Conservation (phyloP, 345 rosid genomes). For the Angophora floribunda region DNA sequence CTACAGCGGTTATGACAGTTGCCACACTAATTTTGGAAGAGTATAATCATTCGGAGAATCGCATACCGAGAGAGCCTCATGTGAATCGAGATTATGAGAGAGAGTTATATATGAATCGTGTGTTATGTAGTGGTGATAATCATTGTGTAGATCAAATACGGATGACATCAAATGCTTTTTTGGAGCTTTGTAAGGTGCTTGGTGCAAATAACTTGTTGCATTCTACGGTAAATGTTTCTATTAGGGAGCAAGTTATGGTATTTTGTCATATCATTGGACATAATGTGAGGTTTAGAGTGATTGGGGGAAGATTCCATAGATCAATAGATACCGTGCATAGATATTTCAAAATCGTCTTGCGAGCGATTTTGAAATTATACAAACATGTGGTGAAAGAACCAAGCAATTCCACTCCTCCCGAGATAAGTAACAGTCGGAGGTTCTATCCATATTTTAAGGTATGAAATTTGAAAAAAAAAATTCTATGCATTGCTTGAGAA, state of each 20-base stretch:
- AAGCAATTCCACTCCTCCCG: not conserved
- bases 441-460: not conserved
- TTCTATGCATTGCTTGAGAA: not conserved
- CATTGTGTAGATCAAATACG: not conserved
- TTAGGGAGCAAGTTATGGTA: not conserved
- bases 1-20: fast-evolving
- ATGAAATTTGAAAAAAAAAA: not conserved
- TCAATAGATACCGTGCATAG: not conserved
- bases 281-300: not conserved
- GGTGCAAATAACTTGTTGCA: not conserved
- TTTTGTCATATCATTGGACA: not conserved
- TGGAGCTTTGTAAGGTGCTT: not conserved
- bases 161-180: not conserved
- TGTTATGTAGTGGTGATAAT: no score
- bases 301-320: not conserved
- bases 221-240: no score
- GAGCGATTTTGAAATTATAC: not conserved
- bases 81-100: not conserved
- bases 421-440: not conserved
- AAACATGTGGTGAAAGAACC: not conserved
- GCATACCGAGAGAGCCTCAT: not conserved
- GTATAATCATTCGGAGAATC: no score
- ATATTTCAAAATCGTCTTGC: not conserved
- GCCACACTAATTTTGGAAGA: not conserved
- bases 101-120: not conserved